Evolutionary conservation across 108 stramenopile genomes (phyloP).

Genomic region (Skeletonema costatum): DNA sequence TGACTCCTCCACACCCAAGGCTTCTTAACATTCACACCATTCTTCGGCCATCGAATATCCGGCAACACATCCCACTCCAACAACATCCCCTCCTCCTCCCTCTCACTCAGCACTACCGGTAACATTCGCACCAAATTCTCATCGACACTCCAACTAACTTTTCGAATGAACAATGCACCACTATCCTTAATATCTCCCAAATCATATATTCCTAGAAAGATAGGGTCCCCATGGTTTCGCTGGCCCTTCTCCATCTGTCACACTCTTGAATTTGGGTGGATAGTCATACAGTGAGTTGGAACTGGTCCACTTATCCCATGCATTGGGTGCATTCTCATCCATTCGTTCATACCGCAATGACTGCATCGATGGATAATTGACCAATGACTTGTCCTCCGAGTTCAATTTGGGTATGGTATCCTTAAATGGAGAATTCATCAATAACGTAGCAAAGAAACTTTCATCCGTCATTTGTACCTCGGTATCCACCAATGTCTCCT

Average conservation of each 20-base stretch:
- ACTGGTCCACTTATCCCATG: conserved; percentile 57
- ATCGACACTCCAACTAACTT: conserved; percentile 76
- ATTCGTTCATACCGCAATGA: conserved; percentile 87
- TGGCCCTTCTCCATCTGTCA: conserved; percentile 41
- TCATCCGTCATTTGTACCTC: conserved; percentile 88
- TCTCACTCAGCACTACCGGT: conserved; percentile 49
- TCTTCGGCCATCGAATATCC: conserved; percentile 66
- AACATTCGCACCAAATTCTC: conserved; percentile 68
- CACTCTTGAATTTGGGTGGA: conserved; percentile 41
- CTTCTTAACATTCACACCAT: conserved; percentile 39
- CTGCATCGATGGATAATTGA: conserved; percentile 44
- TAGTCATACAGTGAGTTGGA: conserved; percentile 63
- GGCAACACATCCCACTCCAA: conserved; percentile 61
- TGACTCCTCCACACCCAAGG: conserved; percentile 19
- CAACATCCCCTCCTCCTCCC: background rate
- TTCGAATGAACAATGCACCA: conserved; percentile 86
- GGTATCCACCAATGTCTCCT: conserved; percentile 56
- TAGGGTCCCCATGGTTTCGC: conserved; percentile 89
- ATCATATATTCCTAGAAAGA: conserved; percentile 88
- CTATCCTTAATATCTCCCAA: conserved; percentile 64
- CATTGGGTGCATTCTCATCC: conserved; percentile 83
- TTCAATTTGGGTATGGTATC: conserved; percentile 62
- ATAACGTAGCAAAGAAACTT: conserved; percentile 83
- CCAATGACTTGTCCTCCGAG: conserved; percentile 32
- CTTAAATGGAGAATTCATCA: conserved; percentile 69